phyloP scores from a whole-genome alignment of 2,329 filamentous ascomycete genomes.

The Periconia sp. region DNA sequence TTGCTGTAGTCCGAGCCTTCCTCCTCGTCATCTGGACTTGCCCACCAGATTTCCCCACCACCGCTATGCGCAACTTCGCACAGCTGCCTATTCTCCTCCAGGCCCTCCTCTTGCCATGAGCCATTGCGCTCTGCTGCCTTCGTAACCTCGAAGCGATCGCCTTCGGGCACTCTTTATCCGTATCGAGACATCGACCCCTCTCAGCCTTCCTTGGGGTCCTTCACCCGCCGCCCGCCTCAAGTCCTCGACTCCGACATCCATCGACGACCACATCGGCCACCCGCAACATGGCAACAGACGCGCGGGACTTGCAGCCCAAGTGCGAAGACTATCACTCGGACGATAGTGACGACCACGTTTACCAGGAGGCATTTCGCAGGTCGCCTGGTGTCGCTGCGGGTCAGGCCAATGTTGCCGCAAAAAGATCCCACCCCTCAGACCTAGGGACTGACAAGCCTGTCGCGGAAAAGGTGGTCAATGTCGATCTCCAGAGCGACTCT shows the following conservation, averaged over 20 bases:
- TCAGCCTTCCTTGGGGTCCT: background rate
- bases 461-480: conserved; percentile 35
- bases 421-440: conserved; percentile 51
- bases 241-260: conserved; percentile 4
- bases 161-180: background rate
- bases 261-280: conserved; percentile 11
- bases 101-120: too few relatives aligned
- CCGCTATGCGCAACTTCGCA: too few relatives aligned
- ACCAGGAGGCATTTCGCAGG: conserved; percentile 37
- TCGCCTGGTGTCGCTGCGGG: conserved; percentile 49
- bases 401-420: conserved; percentile 60
- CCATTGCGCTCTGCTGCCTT: too few relatives aligned
- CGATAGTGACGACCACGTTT: conserved; percentile 29
- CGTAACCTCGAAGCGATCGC: background rate
- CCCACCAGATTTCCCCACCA: too few relatives aligned
- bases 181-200: background rate
- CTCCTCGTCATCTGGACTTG: background rate
- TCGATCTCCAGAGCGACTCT: conserved; percentile 64
- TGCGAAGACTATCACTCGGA: conserved; percentile 52
- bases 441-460: conserved; percentile 39
- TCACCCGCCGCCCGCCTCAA: conserved; percentile 1
- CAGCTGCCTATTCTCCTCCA: too few relatives aligned
- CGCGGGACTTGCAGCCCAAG: conserved; percentile 26
- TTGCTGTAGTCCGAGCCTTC: background rate
- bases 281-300: conserved; percentile 15